phyloP scores from a whole-genome alignment of 129 eudicot species.

The Deinandra increscens region DNA sequence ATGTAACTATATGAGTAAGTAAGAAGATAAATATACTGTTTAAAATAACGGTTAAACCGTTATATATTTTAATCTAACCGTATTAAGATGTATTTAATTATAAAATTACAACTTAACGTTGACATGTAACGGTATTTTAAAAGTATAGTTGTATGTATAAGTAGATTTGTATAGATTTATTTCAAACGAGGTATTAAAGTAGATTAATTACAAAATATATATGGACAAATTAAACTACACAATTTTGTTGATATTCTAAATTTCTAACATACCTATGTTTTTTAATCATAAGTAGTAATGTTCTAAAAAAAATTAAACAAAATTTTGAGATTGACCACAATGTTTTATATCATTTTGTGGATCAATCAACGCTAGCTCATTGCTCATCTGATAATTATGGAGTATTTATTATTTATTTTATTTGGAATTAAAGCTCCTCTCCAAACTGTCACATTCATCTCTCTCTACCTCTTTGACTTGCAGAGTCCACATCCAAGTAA shows the following conservation, averaged over 20 bases:
- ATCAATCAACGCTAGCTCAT: conserved; percentile 19
- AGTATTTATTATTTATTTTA: neutral
- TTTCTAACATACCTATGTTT: neutral
- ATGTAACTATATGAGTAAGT: too few species aligned
- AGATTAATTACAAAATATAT: neutral
- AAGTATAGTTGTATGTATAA: neutral
- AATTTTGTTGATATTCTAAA: too few species aligned
- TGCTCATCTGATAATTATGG: conserved; percentile 7
- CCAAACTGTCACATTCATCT: conserved; percentile 39
- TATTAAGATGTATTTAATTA: too few species aligned
- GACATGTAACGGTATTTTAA: neutral
- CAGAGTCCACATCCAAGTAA: conserved; percentile 35
- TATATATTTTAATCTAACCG: too few species aligned
- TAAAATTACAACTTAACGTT: neutral
- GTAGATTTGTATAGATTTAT: neutral
- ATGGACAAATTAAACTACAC: neutral
- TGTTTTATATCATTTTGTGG: neutral
- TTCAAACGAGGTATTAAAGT: neutral
- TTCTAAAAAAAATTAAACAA: too few species aligned
- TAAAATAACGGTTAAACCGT: too few species aligned
- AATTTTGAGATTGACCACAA: conserved; percentile 1
- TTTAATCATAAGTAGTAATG: neutral
- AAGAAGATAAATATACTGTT: too few species aligned
- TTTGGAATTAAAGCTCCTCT: neutral
- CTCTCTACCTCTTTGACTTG: conserved; percentile 47